Evolutionary conservation across 2,329 filamentous ascomycete species (phyloP), one percentile per base, ranked within the genome.

Genomic region (Colletotrichum gloeosporioides): DNA sequence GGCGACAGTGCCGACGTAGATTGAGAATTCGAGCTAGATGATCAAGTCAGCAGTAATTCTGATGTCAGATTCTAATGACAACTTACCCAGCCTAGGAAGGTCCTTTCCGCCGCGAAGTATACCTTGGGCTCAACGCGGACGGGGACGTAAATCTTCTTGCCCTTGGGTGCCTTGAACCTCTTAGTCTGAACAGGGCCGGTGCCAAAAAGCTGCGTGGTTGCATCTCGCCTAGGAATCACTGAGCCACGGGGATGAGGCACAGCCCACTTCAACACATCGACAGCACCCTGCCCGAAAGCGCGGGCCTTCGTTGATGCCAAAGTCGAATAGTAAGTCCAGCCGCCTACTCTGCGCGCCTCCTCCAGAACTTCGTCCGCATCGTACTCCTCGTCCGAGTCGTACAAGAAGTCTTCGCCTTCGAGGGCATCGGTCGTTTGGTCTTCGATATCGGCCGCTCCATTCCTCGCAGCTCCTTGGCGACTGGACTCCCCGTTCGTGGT

Each of bases 81-180:
- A 87, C 92, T 87, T 86, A 94, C 93, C 96, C 97, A 99, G 78
- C 95, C 95, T 73, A 99, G 90, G 86, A 98, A 99, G 1, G 97
- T 99, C 78, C 97, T 92, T 86, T 99, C 97, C 1, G 96, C 96
- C 27, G 97, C 97, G 83, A 99, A 98, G 85, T 96, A 98, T 67
- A 99, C 97, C 87, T 99, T 99, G 39, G 97, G 97, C 85, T 99
- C 97, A 39, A 99, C 96, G 65, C 97, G 93, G 71, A 99, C 94
- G 16, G 96, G 96, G 29, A 99, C 97, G 81, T 99, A 96, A 75
- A 99, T 99, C 84, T 95, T 95, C 91, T 96, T 96, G 70, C 95
- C 95, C 83, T 92, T 93, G 15, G 95, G 95, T 10, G 95, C 94
- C 83, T 92, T 93, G 87, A 96, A 92, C 79, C 86, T 89, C 83